phyloP scores from a whole-genome alignment of 148 eudicot species.

The Heliosperma pusillum region DNA sequence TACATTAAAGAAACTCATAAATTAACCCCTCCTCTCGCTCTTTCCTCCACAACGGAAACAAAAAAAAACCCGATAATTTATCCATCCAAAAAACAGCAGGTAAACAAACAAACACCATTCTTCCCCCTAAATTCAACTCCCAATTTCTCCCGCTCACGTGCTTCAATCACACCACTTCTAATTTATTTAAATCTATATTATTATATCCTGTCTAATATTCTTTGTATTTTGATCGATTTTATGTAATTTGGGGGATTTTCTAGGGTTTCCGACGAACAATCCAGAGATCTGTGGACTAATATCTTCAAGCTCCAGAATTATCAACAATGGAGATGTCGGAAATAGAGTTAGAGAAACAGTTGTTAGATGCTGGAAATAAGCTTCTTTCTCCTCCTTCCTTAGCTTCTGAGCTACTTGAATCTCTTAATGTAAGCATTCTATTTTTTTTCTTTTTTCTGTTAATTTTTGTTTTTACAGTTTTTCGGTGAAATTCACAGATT shows the following conservation, averaged over 20 bases:
- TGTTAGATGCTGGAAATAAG: conserved; percentile 47
- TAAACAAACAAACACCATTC: neutral
- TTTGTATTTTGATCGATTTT: neutral
- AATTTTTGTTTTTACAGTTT: neutral
- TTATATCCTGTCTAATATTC: too few relatives aligned
- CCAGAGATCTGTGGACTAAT: neutral
- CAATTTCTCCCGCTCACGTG: neutral
- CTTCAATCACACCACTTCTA: neutral
- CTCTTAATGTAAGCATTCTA: conserved; percentile 59
- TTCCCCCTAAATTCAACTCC: neutral
- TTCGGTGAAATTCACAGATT: neutral
- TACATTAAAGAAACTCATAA: neutral
- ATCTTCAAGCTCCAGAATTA: neutral
- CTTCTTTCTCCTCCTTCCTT: conserved; percentile 50
- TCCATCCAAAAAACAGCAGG: neutral
- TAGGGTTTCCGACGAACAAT: neutral
- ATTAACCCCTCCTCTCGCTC: neutral
- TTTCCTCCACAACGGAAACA: neutral
- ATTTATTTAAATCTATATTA: too few relatives aligned
- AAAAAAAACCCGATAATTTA: neutral
- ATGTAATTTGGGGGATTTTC: neutral
- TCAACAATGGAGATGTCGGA: conserved; percentile 21
- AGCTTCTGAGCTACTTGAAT: conserved; percentile 41
- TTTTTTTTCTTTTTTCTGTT: neutral
- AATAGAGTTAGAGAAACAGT: conserved; percentile 47